phyloP scores from a whole-genome alignment of 2,329 filamentous ascomycete species.

The Fusarium sp. region DNA sequence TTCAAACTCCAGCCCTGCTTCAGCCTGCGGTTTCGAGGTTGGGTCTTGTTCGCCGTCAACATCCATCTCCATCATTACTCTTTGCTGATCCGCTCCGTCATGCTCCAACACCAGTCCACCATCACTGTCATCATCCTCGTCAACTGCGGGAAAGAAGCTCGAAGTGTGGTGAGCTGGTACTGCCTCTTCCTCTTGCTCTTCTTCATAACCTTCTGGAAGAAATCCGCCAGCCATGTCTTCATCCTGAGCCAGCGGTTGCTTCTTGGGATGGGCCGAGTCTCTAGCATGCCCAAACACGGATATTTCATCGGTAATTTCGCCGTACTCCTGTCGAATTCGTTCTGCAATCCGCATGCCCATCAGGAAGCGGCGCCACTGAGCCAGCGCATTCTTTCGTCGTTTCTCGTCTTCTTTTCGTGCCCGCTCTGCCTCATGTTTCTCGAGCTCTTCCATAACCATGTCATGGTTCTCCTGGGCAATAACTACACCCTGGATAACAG shows the following conservation, averaged over 20 bases:
- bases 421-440: slow-evolving; percentile 79
- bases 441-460: slow-evolving; percentile 80
- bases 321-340: slow-evolving; percentile 81
- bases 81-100: background rate
- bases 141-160: slow-evolving; percentile 60
- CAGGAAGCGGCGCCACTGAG: slow-evolving; percentile 86
- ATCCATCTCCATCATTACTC: background rate
- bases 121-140: slow-evolving; percentile 55
- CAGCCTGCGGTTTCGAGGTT: background rate
- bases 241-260: slow-evolving; percentile 48
- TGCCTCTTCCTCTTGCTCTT: slow-evolving; percentile 56
- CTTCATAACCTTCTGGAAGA: slow-evolving; percentile 66
- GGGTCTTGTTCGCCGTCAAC: slow-evolving; percentile 3
- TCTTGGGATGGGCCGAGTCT: slow-evolving; percentile 14
- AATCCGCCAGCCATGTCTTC: slow-evolving; percentile 71
- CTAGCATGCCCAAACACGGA: slow-evolving; percentile 66
- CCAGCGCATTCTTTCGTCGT: slow-evolving; percentile 76
- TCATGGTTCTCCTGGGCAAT: slow-evolving; percentile 84
- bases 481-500: slow-evolving; percentile 90
- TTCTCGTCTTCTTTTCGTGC: slow-evolving; percentile 86
- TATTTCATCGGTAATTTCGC: slow-evolving; percentile 64
- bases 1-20: background rate
- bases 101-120: slow-evolving; percentile 51
- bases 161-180: slow-evolving; percentile 50
- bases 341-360: slow-evolving; percentile 87